A percentile compares a stretch with the other conserved stretches of the same genome.
phyloP scores from a whole-genome alignment of 768 basidiomycete genomes.

The Pleurotus sapidus region DNA sequence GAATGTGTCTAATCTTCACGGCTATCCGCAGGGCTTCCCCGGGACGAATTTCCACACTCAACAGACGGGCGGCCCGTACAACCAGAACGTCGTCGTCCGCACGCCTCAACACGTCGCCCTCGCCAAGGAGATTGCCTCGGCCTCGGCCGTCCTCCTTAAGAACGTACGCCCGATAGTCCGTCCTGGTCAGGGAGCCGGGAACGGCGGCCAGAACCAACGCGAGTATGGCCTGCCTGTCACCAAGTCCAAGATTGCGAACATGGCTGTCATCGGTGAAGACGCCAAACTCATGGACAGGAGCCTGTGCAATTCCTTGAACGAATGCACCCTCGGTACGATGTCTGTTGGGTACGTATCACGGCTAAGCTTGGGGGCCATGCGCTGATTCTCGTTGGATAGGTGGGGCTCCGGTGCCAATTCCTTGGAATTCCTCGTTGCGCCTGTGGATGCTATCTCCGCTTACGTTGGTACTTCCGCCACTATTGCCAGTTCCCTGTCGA shows the following conservation, averaged over 20 bases:
- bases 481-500: constrained; percentile 61
- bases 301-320: not conserved
- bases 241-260: not conserved
- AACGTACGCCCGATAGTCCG: not conserved
- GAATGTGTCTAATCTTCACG: constrained; percentile 22
- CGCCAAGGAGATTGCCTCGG: constrained; percentile 71
- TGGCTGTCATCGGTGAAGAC: constrained; percentile 6
- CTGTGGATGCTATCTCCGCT: constrained; percentile 76
- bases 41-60: constrained; percentile 4
- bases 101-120: constrained; percentile 64
- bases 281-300: not conserved
- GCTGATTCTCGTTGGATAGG: not conserved
- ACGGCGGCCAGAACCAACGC: not conserved
- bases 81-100: constrained; percentile 44
- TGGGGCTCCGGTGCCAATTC: constrained; percentile 6
- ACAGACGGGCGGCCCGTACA: not conserved
- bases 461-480: constrained; percentile 69
- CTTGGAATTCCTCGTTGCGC: constrained; percentile 32
- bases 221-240: not conserved
- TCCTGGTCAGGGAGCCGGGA: not conserved
- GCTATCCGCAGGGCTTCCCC: not conserved
- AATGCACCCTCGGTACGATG: constrained; percentile 1
- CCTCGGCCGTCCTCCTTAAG: constrained; percentile 74
- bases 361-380: not conserved
- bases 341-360: not conserved